Conservation (phyloP, 1,284 basidiomycete genomes). For the Fistulina hepatica region DNA sequence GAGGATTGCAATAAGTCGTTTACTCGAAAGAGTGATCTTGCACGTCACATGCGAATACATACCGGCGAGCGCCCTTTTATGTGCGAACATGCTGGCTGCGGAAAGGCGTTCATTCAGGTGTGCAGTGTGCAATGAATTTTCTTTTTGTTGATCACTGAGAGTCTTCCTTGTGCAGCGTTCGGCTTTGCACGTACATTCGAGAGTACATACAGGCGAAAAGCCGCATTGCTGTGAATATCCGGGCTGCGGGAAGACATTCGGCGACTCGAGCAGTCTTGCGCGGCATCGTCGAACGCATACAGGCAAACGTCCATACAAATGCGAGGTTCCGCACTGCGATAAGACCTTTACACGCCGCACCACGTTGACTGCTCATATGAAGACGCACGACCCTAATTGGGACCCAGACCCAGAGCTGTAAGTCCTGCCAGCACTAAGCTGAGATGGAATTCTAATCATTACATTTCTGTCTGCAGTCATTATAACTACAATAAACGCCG, state of each 20-base stretch:
- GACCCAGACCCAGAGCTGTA: slow-evolving; percentile 72
- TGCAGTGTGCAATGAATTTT: slow-evolving; percentile 12
- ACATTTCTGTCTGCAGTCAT: too few relatives aligned
- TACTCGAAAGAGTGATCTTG: slow-evolving; percentile 63
- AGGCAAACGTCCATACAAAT: slow-evolving; percentile 73
- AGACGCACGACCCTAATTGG: slow-evolving; percentile 70
- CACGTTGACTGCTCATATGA: slow-evolving; percentile 72
- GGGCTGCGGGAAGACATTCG: slow-evolving; percentile 74
- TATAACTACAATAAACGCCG: too few relatives aligned
- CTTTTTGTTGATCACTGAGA: slow-evolving; percentile 12
- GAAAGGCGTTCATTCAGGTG: slow-evolving; percentile 82
- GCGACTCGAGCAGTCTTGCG: slow-evolving; percentile 80
- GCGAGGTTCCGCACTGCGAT: slow-evolving; percentile 66
- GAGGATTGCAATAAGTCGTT: slow-evolving; percentile 67
- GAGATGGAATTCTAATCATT: too few relatives aligned
- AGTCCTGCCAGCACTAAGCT: too few relatives aligned
- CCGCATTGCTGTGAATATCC: slow-evolving; percentile 82
- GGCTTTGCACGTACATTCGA: slow-evolving; percentile 75
- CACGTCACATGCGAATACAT: slow-evolving; percentile 77
- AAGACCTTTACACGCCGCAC: slow-evolving; percentile 79
- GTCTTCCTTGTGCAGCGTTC: slow-evolving; percentile 48
- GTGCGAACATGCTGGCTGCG: slow-evolving; percentile 58
- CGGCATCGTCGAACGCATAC: slow-evolving; percentile 83
- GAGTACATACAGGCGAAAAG: slow-evolving; percentile 84
- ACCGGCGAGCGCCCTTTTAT: slow-evolving; percentile 81